phyloP scores from a whole-genome alignment of 129 eudicot genomes.

The Ambrosia artemisiifolia region DNA sequence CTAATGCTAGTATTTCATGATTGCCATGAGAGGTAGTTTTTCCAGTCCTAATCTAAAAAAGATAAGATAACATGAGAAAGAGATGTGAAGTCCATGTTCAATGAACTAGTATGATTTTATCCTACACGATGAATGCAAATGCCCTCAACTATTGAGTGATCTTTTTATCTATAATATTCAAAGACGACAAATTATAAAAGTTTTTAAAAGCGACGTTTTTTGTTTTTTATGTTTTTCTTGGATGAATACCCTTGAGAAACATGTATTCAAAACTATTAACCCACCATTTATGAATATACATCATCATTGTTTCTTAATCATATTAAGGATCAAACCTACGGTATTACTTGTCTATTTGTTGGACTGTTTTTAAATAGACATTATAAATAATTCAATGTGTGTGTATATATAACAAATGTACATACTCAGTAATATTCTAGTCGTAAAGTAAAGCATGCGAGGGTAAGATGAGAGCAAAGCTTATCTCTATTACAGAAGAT shows the following conservation, averaged over 20 bases:
- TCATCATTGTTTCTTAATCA: too few relatives aligned
- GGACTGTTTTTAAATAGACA: too few relatives aligned
- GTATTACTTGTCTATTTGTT: too few relatives aligned
- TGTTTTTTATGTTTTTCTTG: not conserved
- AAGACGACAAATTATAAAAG: conserved; percentile 22
- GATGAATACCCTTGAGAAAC: not conserved
- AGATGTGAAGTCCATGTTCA: conserved; percentile 20
- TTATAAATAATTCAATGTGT: too few relatives aligned
- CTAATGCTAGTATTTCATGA: not conserved
- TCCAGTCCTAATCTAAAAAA: conserved; percentile 15
- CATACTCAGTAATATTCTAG: too few relatives aligned
- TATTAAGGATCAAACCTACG: not conserved
- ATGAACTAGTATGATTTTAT: conserved; percentile 18
- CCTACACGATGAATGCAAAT: conserved; percentile 12
- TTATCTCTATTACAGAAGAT: too few relatives aligned
- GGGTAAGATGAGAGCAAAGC: too few relatives aligned
- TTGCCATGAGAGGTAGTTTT: not conserved
- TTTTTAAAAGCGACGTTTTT: conserved; percentile 19
- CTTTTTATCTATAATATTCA: conserved; percentile 14
- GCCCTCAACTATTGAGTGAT: conserved; percentile 15
- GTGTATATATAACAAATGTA: too few relatives aligned
- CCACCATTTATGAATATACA: too few relatives aligned
- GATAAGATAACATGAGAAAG: conserved; percentile 10
- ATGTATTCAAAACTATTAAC: not conserved
- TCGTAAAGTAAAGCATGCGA: too few relatives aligned